Evolutionary conservation across 352 stramenopile species (phyloP).

Genomic region (Phytophthora ramorum): DNA sequence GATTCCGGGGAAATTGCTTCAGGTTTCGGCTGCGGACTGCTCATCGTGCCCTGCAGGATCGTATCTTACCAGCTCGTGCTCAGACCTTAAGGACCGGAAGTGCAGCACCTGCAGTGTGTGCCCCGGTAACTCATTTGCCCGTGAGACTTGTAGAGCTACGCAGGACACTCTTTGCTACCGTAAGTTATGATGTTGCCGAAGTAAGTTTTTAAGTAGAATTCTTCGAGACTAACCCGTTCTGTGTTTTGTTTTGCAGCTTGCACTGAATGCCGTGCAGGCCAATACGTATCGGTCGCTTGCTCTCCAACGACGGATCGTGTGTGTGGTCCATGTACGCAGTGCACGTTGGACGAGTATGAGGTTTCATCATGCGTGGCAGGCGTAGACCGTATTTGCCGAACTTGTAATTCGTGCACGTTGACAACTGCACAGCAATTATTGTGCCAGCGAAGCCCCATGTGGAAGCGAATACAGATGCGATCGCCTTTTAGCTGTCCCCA

Average conservation of each 20-base stretch:
- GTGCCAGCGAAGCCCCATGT: slow-evolving; percentile 65
- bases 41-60: slow-evolving; percentile 48
- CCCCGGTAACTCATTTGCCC: slow-evolving; percentile 60
- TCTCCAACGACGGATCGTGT: slow-evolving; percentile 64
- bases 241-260: slow-evolving; percentile 49
- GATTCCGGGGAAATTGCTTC: slow-evolving; percentile 33
- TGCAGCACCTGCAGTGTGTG: slow-evolving; percentile 68
- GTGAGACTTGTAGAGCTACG: slow-evolving; percentile 51
- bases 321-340: slow-evolving; percentile 67
- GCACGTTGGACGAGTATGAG: slow-evolving; percentile 78
- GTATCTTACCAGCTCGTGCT: slow-evolving; percentile 66
- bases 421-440: slow-evolving; percentile 60
- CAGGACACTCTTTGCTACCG: slow-evolving; percentile 76
- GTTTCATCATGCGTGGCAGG: slow-evolving; percentile 59
- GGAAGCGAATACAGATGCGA: slow-evolving; percentile 69
- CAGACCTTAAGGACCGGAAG: slow-evolving; percentile 60
- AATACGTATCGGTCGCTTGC: slow-evolving; percentile 55
- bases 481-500: slow-evolving; percentile 74
- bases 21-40: slow-evolving; percentile 56
- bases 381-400: slow-evolving; percentile 67
- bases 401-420: slow-evolving; percentile 77
- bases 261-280: slow-evolving; percentile 62
- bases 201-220: background rate
- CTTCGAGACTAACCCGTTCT: slow-evolving; percentile 5
- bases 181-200: slow-evolving; percentile 37